Percentiles rank a stretch among this genome's conserved stretches.
These are phyloP conservation scores for Pugionium dolabratum DNA, from an alignment of 345 rosid species.

Conservation along the genomic window DNA sequence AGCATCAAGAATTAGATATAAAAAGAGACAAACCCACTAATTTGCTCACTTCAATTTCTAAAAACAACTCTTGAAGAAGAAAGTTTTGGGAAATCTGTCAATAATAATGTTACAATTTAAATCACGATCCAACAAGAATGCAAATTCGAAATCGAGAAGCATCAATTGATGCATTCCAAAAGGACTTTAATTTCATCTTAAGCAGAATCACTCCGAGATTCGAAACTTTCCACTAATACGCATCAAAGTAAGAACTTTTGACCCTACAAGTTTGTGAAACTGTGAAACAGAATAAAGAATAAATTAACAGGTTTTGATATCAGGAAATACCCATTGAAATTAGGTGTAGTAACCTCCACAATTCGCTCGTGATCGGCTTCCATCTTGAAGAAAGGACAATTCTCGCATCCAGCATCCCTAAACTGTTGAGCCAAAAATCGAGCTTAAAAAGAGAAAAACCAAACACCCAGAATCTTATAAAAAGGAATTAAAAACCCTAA, in stretches of 20 bases:
- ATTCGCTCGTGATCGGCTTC: no score
- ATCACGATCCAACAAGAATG: background rate
- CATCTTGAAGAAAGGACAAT: no score
- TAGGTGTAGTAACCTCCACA: slow-evolving; percentile 24
- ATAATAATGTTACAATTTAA: background rate
- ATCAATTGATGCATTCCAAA: background rate
- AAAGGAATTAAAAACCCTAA: no score
- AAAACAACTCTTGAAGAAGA: slow-evolving; percentile 7
- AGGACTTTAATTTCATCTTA: background rate
- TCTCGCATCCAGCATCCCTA: no score
- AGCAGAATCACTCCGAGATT: background rate
- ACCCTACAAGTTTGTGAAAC: slow-evolving; percentile 7
- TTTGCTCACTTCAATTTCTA: background rate
- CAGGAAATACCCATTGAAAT: slow-evolving; percentile 65
- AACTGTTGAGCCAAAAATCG: no score
- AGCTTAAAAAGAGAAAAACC: no score
- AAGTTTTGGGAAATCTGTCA: slow-evolving; percentile 16
- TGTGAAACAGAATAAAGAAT: background rate
- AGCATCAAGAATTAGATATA: slow-evolving; percentile 3
- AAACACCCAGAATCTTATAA: no score
- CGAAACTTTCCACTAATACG: background rate
- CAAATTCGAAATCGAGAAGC: slow-evolving; percentile 15
- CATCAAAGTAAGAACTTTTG: background rate
- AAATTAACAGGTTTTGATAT: background rate
- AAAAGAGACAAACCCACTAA: background rate